These are phyloP conservation scores for Dipteronia sinensis DNA, from an alignment of 345 rosid species.

Conservation along the genomic window DNA sequence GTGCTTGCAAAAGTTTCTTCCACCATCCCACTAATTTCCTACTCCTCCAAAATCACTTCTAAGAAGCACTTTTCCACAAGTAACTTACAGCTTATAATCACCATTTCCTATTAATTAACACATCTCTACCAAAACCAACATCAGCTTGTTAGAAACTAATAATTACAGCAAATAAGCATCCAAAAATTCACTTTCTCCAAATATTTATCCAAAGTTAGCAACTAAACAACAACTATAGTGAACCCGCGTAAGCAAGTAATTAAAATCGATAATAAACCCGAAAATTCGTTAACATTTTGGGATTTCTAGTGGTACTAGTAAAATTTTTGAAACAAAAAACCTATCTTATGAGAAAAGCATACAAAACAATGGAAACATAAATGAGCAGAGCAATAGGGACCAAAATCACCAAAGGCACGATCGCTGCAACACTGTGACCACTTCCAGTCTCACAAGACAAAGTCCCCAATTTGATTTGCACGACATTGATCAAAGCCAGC, in stretches of 20 bases:
- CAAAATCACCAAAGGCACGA: constrained; percentile 72
- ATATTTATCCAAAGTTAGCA: too few species aligned
- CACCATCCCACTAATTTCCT: constrained; percentile 30
- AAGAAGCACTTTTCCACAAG: constrained; percentile 27
- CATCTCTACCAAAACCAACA: background rate
- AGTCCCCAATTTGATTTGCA: constrained; percentile 77
- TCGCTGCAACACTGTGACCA: constrained; percentile 61
- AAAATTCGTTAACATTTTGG: too few species aligned
- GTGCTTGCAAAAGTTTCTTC: constrained; percentile 28
- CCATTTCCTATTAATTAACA: constrained; percentile 1
- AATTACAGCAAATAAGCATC: background rate
- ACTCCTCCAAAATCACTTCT: constrained; percentile 15
- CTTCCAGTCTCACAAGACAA: constrained; percentile 71
- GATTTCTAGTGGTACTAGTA: too few species aligned
- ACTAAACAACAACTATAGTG: background rate
- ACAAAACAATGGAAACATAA: constrained; percentile 56
- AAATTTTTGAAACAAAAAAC: background rate
- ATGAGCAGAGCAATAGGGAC: constrained; percentile 60
- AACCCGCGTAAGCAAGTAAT: background rate
- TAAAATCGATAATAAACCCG: too few species aligned
- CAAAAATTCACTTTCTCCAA: too few species aligned
- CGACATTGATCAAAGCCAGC: constrained; percentile 79
- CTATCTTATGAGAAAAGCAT: constrained; percentile 60
- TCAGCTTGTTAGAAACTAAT: background rate
- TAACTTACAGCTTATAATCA: constrained; percentile 33